Percentiles rank a stretch among this genome's conserved stretches.
These are phyloP conservation scores for Allium sativum DNA, from an alignment of 106 monocot genomes.

Conservation along the genomic window DNA sequence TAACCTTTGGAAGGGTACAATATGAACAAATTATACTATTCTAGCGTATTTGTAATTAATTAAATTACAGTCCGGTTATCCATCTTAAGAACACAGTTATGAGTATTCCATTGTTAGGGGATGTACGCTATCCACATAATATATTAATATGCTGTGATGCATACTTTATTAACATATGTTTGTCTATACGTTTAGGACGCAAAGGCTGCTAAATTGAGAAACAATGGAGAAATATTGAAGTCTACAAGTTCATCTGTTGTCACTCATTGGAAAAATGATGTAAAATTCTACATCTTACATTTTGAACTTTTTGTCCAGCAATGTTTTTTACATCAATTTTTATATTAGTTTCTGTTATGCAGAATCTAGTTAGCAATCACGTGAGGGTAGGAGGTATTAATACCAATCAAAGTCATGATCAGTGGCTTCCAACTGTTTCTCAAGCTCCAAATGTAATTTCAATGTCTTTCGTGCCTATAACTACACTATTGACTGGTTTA, in stretches of 20 bases:
- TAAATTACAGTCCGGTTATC: no score
- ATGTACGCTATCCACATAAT: no score
- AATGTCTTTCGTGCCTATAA: conserved; percentile 72
- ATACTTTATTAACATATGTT: no score
- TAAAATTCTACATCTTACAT: conserved; percentile 13
- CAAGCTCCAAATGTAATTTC: conserved; percentile 49
- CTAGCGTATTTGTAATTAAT: no score
- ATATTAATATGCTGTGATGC: no score
- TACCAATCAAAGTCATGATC: conserved; percentile 39
- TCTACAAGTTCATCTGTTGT: conserved; percentile 29
- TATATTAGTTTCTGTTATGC: conserved; percentile 5
- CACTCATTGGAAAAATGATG: conserved; percentile 43
- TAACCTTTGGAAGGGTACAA: no score
- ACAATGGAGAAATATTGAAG: conserved; percentile 13
- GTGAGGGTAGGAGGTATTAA: conserved; percentile 56
- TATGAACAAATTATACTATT: no score
- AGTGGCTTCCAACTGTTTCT: conserved; percentile 61
- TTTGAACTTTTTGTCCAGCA: no score
- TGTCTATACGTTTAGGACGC: conserved; percentile 17
- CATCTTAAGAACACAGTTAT: no score
- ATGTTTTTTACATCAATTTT: no score
- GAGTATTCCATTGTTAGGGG: no score
- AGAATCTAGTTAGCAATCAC: conserved; percentile 49
- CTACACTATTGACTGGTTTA: conserved; percentile 52
- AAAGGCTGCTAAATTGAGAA: conserved; percentile 9